Conservation (phyloP, 345 rosid genomes). For the Eucalyptus dawsonii region DNA sequence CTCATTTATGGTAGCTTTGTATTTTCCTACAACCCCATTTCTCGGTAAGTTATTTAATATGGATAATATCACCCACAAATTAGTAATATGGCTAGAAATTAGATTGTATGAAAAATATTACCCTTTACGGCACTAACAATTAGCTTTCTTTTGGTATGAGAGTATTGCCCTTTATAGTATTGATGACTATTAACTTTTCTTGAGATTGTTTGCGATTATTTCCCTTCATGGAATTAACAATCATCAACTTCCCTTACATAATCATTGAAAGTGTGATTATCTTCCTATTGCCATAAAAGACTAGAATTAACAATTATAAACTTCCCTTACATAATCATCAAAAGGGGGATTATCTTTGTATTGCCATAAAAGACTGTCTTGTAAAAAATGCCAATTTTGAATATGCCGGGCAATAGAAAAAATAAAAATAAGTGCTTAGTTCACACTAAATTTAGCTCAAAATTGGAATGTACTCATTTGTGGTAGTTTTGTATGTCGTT, state of each 20-base stretch:
- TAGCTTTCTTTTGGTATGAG: background rate
- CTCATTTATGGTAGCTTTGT: background rate
- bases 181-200: background rate
- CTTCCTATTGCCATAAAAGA: too few relatives aligned
- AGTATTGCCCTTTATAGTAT: background rate
- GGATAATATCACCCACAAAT: background rate
- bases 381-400: background rate
- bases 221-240: background rate
- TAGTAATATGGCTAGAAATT: background rate
- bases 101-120: background rate
- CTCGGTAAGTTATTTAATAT: background rate
- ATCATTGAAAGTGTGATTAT: background rate
- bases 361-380: background rate
- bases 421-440: background rate
- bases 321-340: background rate
- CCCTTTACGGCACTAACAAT: background rate
- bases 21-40: background rate
- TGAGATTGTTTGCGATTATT: background rate
- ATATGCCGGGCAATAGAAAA: background rate
- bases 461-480: background rate
- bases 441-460: too few relatives aligned
- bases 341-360: background rate
- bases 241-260: background rate
- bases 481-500: background rate
- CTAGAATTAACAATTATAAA: too few relatives aligned